These are phyloP conservation scores for Phytopythium ostracodes DNA, from an alignment of 352 stramenopile genomes.

Conservation along the genomic window DNA sequence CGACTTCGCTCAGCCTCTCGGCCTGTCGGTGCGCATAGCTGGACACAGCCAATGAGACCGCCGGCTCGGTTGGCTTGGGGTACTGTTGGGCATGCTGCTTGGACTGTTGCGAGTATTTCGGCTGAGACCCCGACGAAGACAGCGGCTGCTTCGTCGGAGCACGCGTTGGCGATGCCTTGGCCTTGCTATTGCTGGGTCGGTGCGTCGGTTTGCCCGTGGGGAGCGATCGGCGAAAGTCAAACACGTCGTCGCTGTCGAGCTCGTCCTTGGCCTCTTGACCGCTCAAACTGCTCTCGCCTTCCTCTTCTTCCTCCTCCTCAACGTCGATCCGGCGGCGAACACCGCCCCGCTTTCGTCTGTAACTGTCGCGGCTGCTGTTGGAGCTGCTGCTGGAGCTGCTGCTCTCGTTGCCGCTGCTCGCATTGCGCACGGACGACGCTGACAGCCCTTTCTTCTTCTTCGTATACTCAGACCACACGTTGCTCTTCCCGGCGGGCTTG, in stretches of 20 bases:
- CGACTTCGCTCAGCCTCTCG: constrained; percentile 28
- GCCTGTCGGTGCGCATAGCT: constrained; percentile 12
- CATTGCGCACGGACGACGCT: background rate
- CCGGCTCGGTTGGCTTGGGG: background rate
- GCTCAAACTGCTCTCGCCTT: background rate
- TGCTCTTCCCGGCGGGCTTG: background rate
- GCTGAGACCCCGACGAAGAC: background rate
- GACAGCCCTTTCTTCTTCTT: constrained; percentile 3
- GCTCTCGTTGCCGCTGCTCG: background rate
- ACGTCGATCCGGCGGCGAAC: background rate
- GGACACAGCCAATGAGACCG: constrained; percentile 1
- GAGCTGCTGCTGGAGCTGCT: background rate
- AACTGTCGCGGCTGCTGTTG: background rate
- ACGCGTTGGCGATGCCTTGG: background rate
- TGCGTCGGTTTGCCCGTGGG: background rate
- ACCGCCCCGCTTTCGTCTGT: background rate
- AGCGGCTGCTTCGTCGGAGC: constrained; percentile 1
- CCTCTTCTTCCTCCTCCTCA: constrained; percentile 13
- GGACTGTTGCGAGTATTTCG: constrained; percentile 5
- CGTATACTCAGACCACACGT: background rate
- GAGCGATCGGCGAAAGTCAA: background rate
- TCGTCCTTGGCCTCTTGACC: constrained; percentile 11
- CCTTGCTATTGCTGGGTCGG: constrained; percentile 4
- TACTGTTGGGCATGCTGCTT: background rate
- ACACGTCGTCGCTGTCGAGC: constrained; percentile 2